These are phyloP conservation scores for Populus tremula DNA, from an alignment of 345 rosid species.

Conservation along the genomic window DNA sequence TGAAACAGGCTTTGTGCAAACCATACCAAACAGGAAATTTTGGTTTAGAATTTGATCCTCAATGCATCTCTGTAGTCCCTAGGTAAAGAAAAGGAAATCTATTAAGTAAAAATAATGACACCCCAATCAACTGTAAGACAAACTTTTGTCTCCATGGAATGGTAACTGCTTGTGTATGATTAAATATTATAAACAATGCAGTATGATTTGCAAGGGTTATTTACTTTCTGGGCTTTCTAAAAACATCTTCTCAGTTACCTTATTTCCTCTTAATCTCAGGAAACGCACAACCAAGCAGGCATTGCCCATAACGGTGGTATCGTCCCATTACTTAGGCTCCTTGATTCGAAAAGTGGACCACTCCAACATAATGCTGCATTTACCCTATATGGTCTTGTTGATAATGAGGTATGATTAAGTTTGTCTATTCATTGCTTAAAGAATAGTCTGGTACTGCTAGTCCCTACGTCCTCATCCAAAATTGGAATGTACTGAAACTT, in stretches of 20 bases:
- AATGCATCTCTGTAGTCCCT: background rate
- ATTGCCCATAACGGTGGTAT: constrained; percentile 69
- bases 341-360: constrained; percentile 51
- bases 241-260: background rate
- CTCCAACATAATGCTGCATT: constrained; percentile 79
- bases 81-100: background rate
- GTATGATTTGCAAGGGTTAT: background rate
- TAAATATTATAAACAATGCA: background rate
- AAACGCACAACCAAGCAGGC: constrained; percentile 80
- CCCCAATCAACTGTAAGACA: background rate
- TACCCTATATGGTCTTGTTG: constrained; percentile 71
- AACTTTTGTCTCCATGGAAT: background rate
- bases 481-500: background rate
- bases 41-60: background rate
- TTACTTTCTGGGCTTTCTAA: background rate
- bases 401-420: constrained; percentile 56
- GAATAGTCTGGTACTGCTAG: background rate
- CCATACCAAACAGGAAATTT: background rate
- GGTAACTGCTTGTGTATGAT: background rate
- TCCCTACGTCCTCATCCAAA: background rate
- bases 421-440: background rate
- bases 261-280: constrained; percentile 33
- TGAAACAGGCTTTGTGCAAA: background rate
- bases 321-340: constrained; percentile 50
- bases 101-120: background rate